Evolutionary conservation across 805 yeast genomes (phyloP).

Genomic region (Wickerhamomyces pijperi): DNA sequence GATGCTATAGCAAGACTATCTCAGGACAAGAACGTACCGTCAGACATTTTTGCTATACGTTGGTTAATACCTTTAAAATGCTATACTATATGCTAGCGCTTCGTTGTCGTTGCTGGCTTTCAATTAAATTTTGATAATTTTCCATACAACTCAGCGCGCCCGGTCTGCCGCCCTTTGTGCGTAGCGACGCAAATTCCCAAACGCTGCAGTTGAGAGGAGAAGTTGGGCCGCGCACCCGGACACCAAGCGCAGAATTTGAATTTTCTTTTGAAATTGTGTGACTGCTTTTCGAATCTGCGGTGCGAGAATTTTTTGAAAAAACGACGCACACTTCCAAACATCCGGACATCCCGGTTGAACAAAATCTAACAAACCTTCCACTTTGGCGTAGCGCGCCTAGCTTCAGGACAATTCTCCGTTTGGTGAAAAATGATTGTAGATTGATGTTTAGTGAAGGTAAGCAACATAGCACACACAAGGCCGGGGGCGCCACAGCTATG

Average conservation of each 20-base stretch:
- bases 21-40: conserved; percentile 15
- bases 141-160: neutral
- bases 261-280: no score
- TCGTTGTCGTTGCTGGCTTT: no score
- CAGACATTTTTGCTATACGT: conserved; percentile 18
- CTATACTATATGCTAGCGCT: neutral
- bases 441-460: neutral
- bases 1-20: neutral
- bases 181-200: no score
- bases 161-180: no score
- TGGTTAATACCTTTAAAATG: neutral
- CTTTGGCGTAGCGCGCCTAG: no score
- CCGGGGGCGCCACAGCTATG: neutral
- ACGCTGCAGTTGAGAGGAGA: no score
- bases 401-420: neutral
- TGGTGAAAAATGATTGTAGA: neutral
- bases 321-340: no score
- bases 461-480: neutral
- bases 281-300: no score
- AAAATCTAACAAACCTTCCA: no score
- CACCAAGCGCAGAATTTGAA: no score
- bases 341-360: no score
- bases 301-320: no score
- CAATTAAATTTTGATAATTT: neutral
- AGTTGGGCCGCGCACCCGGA: neutral